These are phyloP conservation scores for Jaapia argillacea DNA, from an alignment of 768 basidiomycete species.

Conservation along the genomic window DNA sequence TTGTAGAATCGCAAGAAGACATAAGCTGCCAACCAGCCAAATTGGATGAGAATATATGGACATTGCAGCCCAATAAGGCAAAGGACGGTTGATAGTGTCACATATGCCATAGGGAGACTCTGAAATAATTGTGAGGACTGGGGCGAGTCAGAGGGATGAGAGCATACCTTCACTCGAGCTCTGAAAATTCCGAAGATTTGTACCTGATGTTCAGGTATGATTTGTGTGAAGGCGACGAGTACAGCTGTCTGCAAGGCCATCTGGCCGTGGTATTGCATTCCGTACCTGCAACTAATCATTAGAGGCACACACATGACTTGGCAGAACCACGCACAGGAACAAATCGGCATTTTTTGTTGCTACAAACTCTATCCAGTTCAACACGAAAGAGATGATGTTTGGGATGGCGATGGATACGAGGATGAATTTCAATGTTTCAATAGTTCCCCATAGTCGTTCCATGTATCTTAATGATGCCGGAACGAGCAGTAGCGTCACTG, in stretches of 20 bases:
- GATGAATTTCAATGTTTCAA: conserved; percentile 83
- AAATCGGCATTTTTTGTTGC: conserved; percentile 60
- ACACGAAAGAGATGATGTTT: conserved; percentile 81
- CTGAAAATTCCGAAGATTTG: conserved; percentile 81
- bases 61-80: conserved; percentile 78
- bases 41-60: conserved; percentile 91
- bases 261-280: conserved; percentile 85
- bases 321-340: conserved; percentile 54
- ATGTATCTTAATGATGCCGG: conserved; percentile 83
- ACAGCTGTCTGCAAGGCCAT: conserved; percentile 84
- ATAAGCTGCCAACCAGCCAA: conserved; percentile 98
- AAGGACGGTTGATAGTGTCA: conserved; percentile 82
- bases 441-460: conserved; percentile 88
- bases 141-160: background rate
- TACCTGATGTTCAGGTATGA: conserved; percentile 97
- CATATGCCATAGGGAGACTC: conserved; percentile 91
- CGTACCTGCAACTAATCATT: conserved; percentile 44
- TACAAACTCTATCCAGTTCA: conserved; percentile 83
- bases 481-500: conserved; percentile 65
- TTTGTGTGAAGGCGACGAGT: conserved; percentile 93
- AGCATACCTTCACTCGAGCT: conserved; percentile 78
- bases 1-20: conserved; percentile 97
- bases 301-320: background rate
- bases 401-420: conserved; percentile 66
- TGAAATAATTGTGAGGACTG: conserved; percentile 19